Percentiles rank a stretch among this genome's conserved stretches.
Conservation (phyloP, 2,329 filamentous ascomycete species). For the Pseudocercospora cruenta region DNA sequence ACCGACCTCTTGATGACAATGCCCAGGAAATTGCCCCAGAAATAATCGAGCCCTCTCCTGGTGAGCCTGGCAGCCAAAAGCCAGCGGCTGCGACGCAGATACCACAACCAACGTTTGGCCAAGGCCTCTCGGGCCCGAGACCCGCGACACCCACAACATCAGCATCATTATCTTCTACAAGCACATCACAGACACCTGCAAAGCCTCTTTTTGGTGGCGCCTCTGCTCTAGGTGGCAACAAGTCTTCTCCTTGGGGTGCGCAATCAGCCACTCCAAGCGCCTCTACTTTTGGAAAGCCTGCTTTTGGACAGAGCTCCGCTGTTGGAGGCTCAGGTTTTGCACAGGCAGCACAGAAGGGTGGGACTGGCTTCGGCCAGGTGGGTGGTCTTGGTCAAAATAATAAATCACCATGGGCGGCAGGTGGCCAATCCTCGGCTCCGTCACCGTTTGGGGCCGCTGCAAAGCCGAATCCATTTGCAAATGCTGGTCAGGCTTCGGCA, state of each 20-base stretch:
- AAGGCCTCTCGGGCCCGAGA: background rate
- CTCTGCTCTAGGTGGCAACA: slow-evolving; percentile 5
- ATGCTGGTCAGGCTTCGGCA: slow-evolving; percentile 1
- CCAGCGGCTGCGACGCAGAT: background rate
- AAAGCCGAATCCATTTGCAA: slow-evolving; percentile 2
- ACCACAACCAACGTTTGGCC: slow-evolving; percentile 9
- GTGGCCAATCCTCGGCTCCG: slow-evolving; percentile 2
- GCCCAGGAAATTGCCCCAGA: background rate
- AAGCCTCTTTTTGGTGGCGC: slow-evolving; percentile 17
- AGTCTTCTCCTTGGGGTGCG: slow-evolving; percentile 4
- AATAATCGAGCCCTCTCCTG: background rate
- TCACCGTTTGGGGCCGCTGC: slow-evolving; percentile 28
- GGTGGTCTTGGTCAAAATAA: slow-evolving; percentile 12
- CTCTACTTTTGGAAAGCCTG: slow-evolving; percentile 11
- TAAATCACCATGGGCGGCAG: slow-evolving; percentile 14
- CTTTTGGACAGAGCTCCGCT: background rate
- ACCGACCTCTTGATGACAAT: slow-evolving; percentile 2
- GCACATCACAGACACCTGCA: background rate
- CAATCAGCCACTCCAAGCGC: background rate
- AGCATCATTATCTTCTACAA: background rate
- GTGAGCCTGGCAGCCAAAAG: background rate
- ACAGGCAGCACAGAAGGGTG: background rate
- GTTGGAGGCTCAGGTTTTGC: background rate
- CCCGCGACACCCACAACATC: slow-evolving; percentile 6
- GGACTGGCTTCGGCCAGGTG: slow-evolving; percentile 16